Conservation (phyloP, 352 stramenopile species). For the Saprolegnia diclina region DNA sequence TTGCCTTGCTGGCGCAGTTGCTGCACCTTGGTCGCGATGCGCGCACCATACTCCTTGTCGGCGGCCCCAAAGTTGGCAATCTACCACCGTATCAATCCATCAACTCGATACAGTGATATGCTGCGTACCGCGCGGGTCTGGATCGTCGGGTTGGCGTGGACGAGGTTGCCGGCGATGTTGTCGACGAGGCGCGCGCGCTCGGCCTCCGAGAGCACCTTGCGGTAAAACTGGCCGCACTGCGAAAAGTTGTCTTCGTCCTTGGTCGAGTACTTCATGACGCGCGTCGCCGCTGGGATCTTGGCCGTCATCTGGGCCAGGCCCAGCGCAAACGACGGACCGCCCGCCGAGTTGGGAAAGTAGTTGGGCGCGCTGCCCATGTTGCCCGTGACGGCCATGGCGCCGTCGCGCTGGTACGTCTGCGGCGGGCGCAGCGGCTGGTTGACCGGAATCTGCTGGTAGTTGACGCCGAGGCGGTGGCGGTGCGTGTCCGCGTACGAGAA, state of each 20-base stretch:
- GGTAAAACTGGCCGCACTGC: slow-evolving; percentile 80
- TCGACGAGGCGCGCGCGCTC: slow-evolving; percentile 69
- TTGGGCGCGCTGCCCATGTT: slow-evolving; percentile 71
- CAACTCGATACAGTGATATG: not conserved
- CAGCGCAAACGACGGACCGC: slow-evolving; percentile 31
- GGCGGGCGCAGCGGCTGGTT: slow-evolving; percentile 68
- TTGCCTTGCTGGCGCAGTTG: slow-evolving; percentile 29
- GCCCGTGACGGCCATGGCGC: slow-evolving; percentile 63
- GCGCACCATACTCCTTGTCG: slow-evolving; percentile 78
- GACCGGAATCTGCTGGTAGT: slow-evolving; percentile 88
- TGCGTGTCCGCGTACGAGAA: slow-evolving; percentile 90
- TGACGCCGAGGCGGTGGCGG: slow-evolving; percentile 78
- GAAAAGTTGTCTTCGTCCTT: slow-evolving; percentile 87
- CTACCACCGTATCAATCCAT: not conserved
- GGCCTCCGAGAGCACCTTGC: slow-evolving; percentile 59
- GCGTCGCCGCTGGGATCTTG: slow-evolving; percentile 40
- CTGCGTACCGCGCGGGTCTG: slow-evolving; percentile 47
- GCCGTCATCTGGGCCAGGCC: slow-evolving; percentile 33
- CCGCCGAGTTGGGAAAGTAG: slow-evolving; percentile 85
- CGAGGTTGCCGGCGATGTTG: slow-evolving; percentile 84
- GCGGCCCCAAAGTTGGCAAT: slow-evolving; percentile 85
- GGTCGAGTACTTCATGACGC: slow-evolving; percentile 55
- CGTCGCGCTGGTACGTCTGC: slow-evolving; percentile 82
- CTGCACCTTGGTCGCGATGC: slow-evolving; percentile 71
- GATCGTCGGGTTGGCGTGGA: slow-evolving; percentile 72